Conservation (phyloP, 257 asterid genomes). For the Solanum lignicaule region DNA sequence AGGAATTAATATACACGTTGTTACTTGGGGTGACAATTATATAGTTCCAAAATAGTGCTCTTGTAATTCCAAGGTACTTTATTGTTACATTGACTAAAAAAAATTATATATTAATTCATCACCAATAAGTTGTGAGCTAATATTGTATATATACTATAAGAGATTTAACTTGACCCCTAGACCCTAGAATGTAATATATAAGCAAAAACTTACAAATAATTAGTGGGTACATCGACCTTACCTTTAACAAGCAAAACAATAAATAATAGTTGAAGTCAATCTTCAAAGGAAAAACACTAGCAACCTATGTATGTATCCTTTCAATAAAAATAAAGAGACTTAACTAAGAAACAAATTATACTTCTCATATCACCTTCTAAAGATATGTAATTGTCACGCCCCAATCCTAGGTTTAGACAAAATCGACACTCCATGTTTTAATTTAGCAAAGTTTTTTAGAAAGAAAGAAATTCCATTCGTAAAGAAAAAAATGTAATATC, state of each 20-base stretch:
- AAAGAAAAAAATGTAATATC: not conserved
- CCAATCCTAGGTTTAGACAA: rapidly evolving
- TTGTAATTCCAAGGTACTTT: no score
- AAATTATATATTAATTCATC: no score
- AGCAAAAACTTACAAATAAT: not conserved
- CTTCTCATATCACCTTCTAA: not conserved
- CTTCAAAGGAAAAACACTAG: not conserved
- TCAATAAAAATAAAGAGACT: not conserved
- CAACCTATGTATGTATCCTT: not conserved
- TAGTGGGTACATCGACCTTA: not conserved
- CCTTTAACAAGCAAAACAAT: not conserved
- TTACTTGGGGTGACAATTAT: no score
- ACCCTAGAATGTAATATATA: no score
- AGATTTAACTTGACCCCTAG: no score
- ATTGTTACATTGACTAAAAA: no score
- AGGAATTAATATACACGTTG: no score
- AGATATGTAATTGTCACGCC: not conserved
- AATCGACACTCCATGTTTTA: not conserved
- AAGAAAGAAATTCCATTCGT: no score
- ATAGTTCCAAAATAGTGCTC: no score
- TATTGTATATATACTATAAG: no score
- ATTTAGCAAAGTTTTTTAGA: not conserved
- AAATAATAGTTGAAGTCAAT: not conserved
- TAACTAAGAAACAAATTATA: not conserved
- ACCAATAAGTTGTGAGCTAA: no score